Conservation (phyloP, 352 stramenopile species). For the Thalassiosira livingstoniorum region DNA sequence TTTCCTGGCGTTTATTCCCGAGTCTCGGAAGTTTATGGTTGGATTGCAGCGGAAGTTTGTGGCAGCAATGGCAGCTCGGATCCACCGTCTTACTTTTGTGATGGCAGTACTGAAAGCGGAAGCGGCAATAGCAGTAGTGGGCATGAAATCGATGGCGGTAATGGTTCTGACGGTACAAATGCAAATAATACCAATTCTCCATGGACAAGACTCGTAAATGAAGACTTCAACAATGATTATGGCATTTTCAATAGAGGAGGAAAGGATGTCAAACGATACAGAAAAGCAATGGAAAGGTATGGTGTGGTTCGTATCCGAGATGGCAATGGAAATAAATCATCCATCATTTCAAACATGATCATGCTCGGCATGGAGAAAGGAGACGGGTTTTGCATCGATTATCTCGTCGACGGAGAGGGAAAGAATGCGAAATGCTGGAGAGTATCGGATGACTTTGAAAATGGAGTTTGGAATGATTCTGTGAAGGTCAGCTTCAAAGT, state of each 20-base stretch:
- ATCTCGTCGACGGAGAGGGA: constrained; percentile 4
- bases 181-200: background rate
- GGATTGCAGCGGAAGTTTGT: constrained; percentile 32
- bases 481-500: constrained; percentile 14
- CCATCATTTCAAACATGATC: constrained; percentile 21
- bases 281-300: background rate
- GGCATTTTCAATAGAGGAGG: constrained; percentile 21
- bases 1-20: constrained; percentile 35
- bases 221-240: constrained; percentile 11
- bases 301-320: constrained; percentile 8
- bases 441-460: background rate
- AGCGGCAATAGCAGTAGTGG: background rate
- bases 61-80: constrained; percentile 12
- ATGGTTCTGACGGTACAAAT: too few relatives aligned
- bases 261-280: background rate
- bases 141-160: background rate
- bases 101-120: background rate
- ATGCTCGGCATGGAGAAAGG: constrained; percentile 14
- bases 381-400: constrained; percentile 42
- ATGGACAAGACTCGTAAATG: constrained; percentile 14
- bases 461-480: constrained; percentile 22
- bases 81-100: background rate
- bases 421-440: constrained; percentile 20
- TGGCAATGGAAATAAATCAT: background rate
- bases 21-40: constrained; percentile 15